These are phyloP conservation scores for Paraconiothyrium brasiliense DNA, from an alignment of 2,329 filamentous ascomycete genomes.

Conservation along the genomic window DNA sequence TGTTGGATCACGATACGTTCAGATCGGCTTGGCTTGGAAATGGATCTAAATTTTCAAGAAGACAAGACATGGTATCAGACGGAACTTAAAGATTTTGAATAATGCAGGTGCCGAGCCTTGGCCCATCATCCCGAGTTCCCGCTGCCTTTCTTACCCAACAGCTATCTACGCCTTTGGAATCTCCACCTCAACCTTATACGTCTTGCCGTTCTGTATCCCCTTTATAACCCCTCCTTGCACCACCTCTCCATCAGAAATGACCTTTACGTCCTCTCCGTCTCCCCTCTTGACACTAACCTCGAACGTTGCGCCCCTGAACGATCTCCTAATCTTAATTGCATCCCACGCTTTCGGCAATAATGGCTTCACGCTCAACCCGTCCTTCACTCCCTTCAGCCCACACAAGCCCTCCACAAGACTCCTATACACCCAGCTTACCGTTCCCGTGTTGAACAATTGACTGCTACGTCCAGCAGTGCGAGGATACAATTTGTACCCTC, in stretches of 20 bases:
- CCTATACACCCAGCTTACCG: constrained; percentile 66
- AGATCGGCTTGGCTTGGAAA: constrained; percentile 6
- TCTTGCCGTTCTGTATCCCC: constrained; percentile 54
- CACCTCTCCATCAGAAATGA: constrained; percentile 50
- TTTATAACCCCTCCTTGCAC: constrained; percentile 56
- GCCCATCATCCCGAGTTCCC: not conserved
- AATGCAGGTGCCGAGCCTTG: not conserved
- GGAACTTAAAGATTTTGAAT: not conserved
- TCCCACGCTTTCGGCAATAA: constrained; percentile 63
- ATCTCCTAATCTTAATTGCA: constrained; percentile 57
- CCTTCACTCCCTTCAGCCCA: constrained; percentile 60
- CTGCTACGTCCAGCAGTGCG: constrained; percentile 64
- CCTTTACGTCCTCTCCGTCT: constrained; percentile 53
- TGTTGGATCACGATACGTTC: constrained; percentile 8
- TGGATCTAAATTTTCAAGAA: not conserved
- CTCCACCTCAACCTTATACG: constrained; percentile 57
- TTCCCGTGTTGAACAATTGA: constrained; percentile 68
- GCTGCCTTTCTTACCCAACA: not conserved
- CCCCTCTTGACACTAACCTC: constrained; percentile 56
- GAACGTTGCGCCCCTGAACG: constrained; percentile 63
- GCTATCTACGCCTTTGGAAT: constrained; percentile 30
- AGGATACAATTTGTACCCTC: constrained; percentile 59
- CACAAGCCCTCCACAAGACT: constrained; percentile 66
- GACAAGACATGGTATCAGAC: not conserved
- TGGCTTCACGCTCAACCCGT: constrained; percentile 59